phyloP scores from a whole-genome alignment of 805 yeast species.

The Candida berthetii region DNA sequence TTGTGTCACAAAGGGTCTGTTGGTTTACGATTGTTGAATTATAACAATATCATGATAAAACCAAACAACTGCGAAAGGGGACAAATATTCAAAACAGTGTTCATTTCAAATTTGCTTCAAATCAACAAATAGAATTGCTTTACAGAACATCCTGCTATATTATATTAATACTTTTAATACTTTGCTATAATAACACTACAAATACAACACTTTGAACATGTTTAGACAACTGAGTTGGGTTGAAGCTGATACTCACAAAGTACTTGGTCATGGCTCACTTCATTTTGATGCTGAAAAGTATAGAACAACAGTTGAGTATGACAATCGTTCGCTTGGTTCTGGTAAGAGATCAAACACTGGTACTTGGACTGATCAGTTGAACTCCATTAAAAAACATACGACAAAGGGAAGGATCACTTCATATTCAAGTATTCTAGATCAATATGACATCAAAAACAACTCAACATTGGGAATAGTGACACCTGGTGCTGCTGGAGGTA shows the following conservation, averaged over 20 bases:
- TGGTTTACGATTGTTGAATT: too few relatives aligned
- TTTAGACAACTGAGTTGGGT: background rate
- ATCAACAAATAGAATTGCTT: too few relatives aligned
- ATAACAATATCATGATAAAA: too few relatives aligned
- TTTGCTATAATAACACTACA: too few relatives aligned
- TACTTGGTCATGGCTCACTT: background rate
- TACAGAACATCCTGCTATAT: too few relatives aligned
- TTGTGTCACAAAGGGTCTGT: too few relatives aligned
- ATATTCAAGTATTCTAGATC: background rate
- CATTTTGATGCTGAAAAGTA: background rate
- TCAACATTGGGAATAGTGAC: background rate
- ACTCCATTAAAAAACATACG: background rate
- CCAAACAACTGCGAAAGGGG: too few relatives aligned
- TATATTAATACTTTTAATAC: too few relatives aligned
- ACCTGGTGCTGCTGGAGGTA: conserved; percentile 3
- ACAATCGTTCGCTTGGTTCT: background rate
- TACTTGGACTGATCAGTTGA: background rate
- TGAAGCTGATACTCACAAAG: background rate
- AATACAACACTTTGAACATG: background rate
- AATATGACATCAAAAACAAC: background rate
- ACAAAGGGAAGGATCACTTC: background rate
- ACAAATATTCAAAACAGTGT: too few relatives aligned
- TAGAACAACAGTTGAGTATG: background rate
- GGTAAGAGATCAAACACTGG: conserved; percentile 1
- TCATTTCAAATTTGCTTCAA: too few relatives aligned